A percentile compares a stretch with the other conserved stretches of the same genome.
Conservation (phyloP, 768 basidiomycete species). For the Macrolepiota dolichaula region DNA sequence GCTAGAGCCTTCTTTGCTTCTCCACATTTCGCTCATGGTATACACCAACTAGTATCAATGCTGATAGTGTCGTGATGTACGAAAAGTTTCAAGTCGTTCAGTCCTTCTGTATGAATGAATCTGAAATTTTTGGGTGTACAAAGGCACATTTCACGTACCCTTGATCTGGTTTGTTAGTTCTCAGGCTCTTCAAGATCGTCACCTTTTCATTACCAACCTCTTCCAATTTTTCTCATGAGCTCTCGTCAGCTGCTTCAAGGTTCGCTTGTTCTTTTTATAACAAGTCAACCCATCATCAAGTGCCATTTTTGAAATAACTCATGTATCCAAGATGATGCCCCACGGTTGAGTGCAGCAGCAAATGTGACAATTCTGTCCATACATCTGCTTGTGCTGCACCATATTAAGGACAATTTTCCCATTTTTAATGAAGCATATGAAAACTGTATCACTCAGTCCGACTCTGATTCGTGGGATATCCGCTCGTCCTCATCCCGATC, state of each 20-base stretch:
- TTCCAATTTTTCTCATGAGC: not conserved
- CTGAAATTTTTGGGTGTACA: not conserved
- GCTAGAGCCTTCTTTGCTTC: not conserved
- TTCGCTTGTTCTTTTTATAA: not conserved
- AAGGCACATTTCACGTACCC: not conserved
- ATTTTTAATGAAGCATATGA: not conserved
- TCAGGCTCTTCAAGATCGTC: not conserved
- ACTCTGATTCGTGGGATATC: not conserved
- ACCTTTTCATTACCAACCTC: not conserved
- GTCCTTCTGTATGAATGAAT: not conserved
- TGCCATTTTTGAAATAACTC: not conserved
- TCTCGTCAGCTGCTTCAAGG: not conserved
- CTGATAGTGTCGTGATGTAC: not conserved
- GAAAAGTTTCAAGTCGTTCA: not conserved
- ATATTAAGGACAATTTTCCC: no score
- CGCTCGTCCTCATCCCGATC: no score
- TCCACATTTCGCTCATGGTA: not conserved
- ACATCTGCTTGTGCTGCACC: not conserved
- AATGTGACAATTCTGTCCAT: not conserved
- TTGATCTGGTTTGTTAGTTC: not conserved
- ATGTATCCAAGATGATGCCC: not conserved
- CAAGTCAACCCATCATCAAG: not conserved
- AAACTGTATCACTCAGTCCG: not conserved
- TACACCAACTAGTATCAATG: not conserved
- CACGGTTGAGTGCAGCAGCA: not conserved